Evolutionary conservation across 768 basidiomycete genomes (phyloP), one percentile per base, ranked within the genome.

Genomic region (Lactifluus pinguis): DNA sequence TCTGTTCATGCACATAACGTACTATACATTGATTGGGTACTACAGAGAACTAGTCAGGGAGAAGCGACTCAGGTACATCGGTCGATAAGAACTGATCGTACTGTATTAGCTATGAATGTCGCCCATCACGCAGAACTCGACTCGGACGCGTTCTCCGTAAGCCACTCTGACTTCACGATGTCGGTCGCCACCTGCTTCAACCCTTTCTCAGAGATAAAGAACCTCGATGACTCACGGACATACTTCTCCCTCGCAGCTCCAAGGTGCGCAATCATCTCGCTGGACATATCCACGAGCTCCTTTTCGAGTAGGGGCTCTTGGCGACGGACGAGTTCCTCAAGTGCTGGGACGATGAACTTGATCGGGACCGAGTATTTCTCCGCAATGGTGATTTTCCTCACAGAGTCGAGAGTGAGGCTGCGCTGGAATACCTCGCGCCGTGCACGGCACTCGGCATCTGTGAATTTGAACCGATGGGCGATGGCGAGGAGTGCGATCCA

Each of bases 371-470:
- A 19, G 38, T 49, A 3, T 19, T 15, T 39, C 48, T 56, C 55
- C 1, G 47, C 47, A 9, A 56, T 14, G 47, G 3, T 2, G 2
- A 56, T 29, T 11, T 11, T 19, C 17, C 1, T 30, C 47, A 39
- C 55, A 21, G 44, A 10, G 21, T 39, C 29, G 8, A 57, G 48
- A 32, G 47, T 1, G 1, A n/a, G 49, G 21, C 21, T 47, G 53
- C 19, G 32, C 30, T 36, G 19, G 49, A 50, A 61, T 25, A 57
- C 41, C 54, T 61, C 60, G 41, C 49, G 55, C 25, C n/a, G 39
- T 6, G 60, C 60, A 30, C 60, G 60, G 19, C 1, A 30, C 19
- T 51, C 60, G 9, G 49, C 55, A 14, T 61, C 60, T n/a, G 29
- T n/a, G n/a, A 57, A 34, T 10, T 56, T 34, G 55, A 49, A 57